Base-by-base conservation (phyloP, 164 flowering plant species). In the Nymphaea thermarum region DNA sequence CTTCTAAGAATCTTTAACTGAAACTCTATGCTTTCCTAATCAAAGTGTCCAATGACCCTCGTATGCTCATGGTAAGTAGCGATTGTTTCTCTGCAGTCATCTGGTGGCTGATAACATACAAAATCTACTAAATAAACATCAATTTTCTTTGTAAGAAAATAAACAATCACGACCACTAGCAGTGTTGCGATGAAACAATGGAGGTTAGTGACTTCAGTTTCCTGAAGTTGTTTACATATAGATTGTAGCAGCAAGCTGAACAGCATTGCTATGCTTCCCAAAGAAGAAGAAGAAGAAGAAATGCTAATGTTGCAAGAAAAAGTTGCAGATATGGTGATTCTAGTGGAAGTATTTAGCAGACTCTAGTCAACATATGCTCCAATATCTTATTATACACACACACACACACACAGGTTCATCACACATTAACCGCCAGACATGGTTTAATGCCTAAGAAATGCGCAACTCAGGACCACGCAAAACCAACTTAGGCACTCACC, bases 21-120 rank as follows among this genome's bases (percentile, higher is more conserved):
- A 68, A 84, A 84, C 4, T 75, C 76, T 3, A 70, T 51, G 65
- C 76, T 75, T 4, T 77, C 82, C 47, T 12, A 14, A 5, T 60
- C 65, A 42, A 75, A 75, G 0, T 2, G 2, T 2, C 18, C 17
- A 6, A 45, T 67, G 42, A 57, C 2, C 65, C 60, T 75, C 4
- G 59, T 43, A 72, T 81, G 84, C 73, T 88, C 85, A 0, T 62
- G 64, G 11, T 12, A 5, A 3, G 36, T 62, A 18, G 64, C 12
- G 16, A 62, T 14, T 62, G 36, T 10, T 11, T 12, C 64, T 18
- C 64, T 17, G 42, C 64, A 6, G n/a, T 6, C 1, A 17, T 62
- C 10, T 17, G 64, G 11, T 11, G 42, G 42, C 5, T 5, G 42
- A 8, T 62, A 17, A 41, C 42, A 62, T 3, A 17, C n/a, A 18